Conservation (phyloP, 176 grass and related monocot genomes). For the Oryza meyeriana region DNA sequence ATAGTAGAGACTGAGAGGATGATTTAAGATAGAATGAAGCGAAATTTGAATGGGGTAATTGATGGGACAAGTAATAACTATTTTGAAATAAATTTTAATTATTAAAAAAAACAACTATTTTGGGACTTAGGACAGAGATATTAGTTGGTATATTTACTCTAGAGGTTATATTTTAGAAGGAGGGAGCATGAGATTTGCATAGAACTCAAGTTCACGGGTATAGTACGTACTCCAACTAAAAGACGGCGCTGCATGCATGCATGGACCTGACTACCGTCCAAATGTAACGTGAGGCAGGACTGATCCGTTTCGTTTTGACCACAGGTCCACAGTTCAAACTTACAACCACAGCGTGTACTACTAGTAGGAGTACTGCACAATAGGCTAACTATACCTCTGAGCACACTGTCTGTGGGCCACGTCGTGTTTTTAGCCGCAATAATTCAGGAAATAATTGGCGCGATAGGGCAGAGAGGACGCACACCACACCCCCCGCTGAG, state of each 20-base stretch:
- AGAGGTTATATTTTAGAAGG: too few relatives aligned
- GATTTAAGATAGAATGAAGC: too few relatives aligned
- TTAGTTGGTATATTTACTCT: too few relatives aligned
- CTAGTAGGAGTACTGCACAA: background rate
- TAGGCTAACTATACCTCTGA: background rate
- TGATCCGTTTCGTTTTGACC: background rate
- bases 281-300: background rate
- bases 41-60: too few relatives aligned
- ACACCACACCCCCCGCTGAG: too few relatives aligned
- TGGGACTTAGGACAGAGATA: too few relatives aligned
- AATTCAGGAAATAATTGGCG: slow-evolving; percentile 38
- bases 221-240: too few relatives aligned
- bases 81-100: too few relatives aligned
- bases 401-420: background rate
- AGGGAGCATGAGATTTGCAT: background rate
- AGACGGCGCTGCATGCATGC: background rate
- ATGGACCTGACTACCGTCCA: background rate
- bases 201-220: background rate
- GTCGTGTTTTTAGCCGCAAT: slow-evolving; percentile 17
- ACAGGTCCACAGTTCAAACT: background rate
- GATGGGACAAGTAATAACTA: too few relatives aligned
- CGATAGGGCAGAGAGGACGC: background rate
- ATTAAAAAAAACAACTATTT: too few relatives aligned
- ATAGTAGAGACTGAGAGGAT: too few relatives aligned
- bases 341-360: background rate